Base-by-base conservation (phyloP, 2,329 filamentous ascomycete species). In the Pseudogymnoascus sp. region DNA sequence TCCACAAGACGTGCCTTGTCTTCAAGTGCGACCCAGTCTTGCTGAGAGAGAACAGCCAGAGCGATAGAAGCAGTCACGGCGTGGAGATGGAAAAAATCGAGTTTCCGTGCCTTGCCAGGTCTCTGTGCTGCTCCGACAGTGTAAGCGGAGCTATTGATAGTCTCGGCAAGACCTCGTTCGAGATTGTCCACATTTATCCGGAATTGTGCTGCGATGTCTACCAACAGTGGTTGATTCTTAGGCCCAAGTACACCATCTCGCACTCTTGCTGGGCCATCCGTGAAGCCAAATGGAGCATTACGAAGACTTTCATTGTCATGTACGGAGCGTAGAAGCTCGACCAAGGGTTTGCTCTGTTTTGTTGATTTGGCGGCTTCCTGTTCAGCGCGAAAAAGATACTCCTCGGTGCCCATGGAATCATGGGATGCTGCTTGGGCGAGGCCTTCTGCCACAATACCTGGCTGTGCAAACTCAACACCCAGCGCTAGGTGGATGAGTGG, bases 401-500 rank as follows among this genome's bases (percentile, higher is more conserved):
- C 67, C 2, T 75, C 77, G 2, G 88, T 77, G 72, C 81, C 80
- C 47, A 80, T 76, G 17, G 21, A 17, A 5, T 79, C 75, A 71
- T 95, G 89, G 1, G 90, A 83, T 4, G 88, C 85, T 0, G 88
- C 80, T 75, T 93, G 87, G 0, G 91, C 90, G 19, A 96, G 82
- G 0, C 78, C 91, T 75, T 92, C 84, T 5, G 91, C 90, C 26
- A 96, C 80, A 65, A 96, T 85, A 40, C 87, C 88, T 1, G 90
- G 89, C 72, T 95, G 90, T 15, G 81, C 73, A 77, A 90, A 95
- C 72, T 96, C 91, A 40, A 96, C 72, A 7, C 88, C 91, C 71
- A 90, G 95, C 63, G 90, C 88, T 17, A 95, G 80, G 72, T 96
- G 90, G 67, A 96, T 91, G 21, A 93, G 76, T 2, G 90, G 90